A percentile compares a stretch with the other conserved stretches of the same genome.
Evolutionary conservation across 179 eudicot genomes (phyloP).

Genomic region (Amaranthus tricolor): DNA sequence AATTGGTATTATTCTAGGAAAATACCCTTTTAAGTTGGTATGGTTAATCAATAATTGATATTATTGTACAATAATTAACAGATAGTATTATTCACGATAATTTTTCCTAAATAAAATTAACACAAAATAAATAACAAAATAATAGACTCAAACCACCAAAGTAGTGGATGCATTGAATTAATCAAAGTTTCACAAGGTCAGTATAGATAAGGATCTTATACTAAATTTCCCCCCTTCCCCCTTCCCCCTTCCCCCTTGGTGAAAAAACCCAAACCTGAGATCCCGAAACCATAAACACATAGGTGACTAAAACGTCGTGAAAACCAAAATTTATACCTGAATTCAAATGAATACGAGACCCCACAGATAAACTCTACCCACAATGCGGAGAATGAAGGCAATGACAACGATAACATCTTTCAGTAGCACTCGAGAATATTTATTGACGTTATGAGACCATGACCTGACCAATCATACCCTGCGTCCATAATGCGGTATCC

Average conservation of each 20-base stretch:
- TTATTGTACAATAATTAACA: too few relatives aligned
- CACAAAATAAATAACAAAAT: too few relatives aligned
- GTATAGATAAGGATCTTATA: slow-evolving; percentile 14
- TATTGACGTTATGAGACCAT: slow-evolving; percentile 35
- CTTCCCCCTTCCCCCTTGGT: slow-evolving; percentile 16
- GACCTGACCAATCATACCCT: slow-evolving; percentile 72
- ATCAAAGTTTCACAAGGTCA: slow-evolving; percentile 30
- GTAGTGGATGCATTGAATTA: slow-evolving; percentile 31
- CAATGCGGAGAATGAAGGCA: slow-evolving; percentile 18
- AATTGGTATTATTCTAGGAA: too few relatives aligned
- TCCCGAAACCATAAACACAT: slow-evolving; percentile 14
- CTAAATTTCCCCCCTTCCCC: not conserved
- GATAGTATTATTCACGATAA: too few relatives aligned
- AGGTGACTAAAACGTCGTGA: slow-evolving; percentile 24
- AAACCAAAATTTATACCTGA: slow-evolving; percentile 32
- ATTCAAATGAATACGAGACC: slow-evolving; percentile 23
- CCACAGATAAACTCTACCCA: slow-evolving; percentile 23
- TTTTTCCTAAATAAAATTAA: too few relatives aligned
- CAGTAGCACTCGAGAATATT: not conserved
- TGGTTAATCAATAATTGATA: too few relatives aligned
- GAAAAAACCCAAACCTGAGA: slow-evolving; percentile 2
- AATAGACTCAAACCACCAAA: slow-evolving; percentile 28
- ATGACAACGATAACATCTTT: slow-evolving; percentile 7
- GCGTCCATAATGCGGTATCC: slow-evolving; percentile 79
- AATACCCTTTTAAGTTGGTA: too few relatives aligned